Percentiles rank a stretch among this genome's conserved stretches.
Conservation (phyloP, 1,284 basidiomycete species). For the Meripilus lineatus region DNA sequence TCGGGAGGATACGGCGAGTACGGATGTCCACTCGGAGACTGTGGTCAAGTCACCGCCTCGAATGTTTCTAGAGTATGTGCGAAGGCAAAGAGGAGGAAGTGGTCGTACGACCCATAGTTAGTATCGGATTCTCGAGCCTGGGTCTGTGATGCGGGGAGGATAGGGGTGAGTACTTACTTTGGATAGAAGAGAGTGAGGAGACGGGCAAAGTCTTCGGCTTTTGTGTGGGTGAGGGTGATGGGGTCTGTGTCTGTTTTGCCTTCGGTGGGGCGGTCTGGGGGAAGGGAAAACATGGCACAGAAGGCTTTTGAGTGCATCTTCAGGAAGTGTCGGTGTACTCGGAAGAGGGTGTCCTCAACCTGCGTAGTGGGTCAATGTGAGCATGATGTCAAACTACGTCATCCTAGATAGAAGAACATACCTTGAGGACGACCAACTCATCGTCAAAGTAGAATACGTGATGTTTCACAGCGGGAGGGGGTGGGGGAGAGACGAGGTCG, state of each 20-base stretch:
- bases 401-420: too few relatives aligned
- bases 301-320: slow-evolving; percentile 20
- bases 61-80: background rate
- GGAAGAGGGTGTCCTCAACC: slow-evolving; percentile 23
- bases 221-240: slow-evolving; percentile 24
- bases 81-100: background rate
- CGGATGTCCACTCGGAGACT: slow-evolving; percentile 25
- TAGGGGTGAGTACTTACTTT: slow-evolving; percentile 19
- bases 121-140: too few relatives aligned
- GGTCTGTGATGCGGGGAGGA: background rate
- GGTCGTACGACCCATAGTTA: too few relatives aligned
- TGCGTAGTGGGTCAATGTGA: slow-evolving; percentile 7
- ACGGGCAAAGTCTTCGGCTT: slow-evolving; percentile 26
- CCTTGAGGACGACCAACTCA: background rate
- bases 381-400: background rate
- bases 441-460: background rate
- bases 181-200: slow-evolving; percentile 31
- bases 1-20: slow-evolving; percentile 22
- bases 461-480: background rate
- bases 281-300: slow-evolving; percentile 18
- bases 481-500: background rate
- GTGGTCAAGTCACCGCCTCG: slow-evolving; percentile 15
- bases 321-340: slow-evolving; percentile 22
- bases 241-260: slow-evolving; percentile 29
- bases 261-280: slow-evolving; percentile 15